Evolutionary conservation across 208 protist species (phyloP), one percentile per base, ranked within the genome.

Genomic region (Herpetomonas muscarum): DNA sequence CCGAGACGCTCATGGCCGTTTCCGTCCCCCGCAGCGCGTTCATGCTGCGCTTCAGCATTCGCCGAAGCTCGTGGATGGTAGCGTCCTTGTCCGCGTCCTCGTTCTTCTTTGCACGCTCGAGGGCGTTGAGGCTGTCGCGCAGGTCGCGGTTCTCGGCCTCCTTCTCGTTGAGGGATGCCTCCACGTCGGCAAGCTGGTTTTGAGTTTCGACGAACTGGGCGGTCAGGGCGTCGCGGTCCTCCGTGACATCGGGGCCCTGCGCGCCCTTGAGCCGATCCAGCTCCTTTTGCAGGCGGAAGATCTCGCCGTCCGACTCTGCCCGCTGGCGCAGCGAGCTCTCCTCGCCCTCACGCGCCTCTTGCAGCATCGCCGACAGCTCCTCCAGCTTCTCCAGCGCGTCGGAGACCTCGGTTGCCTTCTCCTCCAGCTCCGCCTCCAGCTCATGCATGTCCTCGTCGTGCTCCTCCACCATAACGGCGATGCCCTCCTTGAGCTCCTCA

Each of bases 361-460:
- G 69, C 39, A 93, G 61, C 77, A 93, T 84, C 19, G 71, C 65
- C n/a, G 76, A 70, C 67, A 88, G 74, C 61, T 93, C 81, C 55
- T 90, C 81, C 36, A 93, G 63, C 17, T 65, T 70, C 58, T 83
- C 81, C 41, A 93, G 58, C 1, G 78, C 78, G 41, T 93, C 86
- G 15, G 74, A 85, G 7, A 79, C 76, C 55, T 93, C 86, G 31
- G 59, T 54, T 30, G 62, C 74, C 54, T 82, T 87, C 34, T 53
- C 56, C 37, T 87, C 79, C 19, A 87, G 60, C 50, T 83, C 76
- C 17, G 36, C 60, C 30, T 79, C 70, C 19, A 85, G 41, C 48
- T 85, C 70, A 4, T 70, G 71, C 58, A 92, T 64, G 37, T 90
- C 60, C 2, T 70, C 63, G n/a, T 89, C 70, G 39, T 84, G 79